Base-by-base conservation (phyloP, 2,329 filamentous ascomycete species). In the Colletotrichum lini region DNA sequence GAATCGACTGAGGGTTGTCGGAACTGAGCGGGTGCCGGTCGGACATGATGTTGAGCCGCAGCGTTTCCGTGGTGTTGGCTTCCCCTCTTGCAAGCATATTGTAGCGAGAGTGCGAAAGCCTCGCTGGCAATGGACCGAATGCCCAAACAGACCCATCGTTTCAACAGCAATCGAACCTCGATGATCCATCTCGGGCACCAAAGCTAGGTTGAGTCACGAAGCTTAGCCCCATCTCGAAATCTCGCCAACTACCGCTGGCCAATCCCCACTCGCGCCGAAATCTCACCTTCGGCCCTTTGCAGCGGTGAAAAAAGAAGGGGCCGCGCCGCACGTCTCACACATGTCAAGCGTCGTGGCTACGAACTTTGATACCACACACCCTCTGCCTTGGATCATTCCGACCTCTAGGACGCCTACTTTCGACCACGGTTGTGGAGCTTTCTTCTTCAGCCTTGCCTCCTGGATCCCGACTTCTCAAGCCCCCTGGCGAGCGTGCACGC, bases 231-330 rank as follows among this genome's bases (percentile, higher is more conserved):
- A 70, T 61, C 56, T 61, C 60, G 44, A 59, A 63, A 63, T 71
- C 58, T 63, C 58, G 65, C 68, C 67, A 62, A 71, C 57, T 64
- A 59, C 68, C 68, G 68, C 53, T 45, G 58, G 50, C 68, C n/a
- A 10, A 63, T 62, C 52, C 53, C 65, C 68, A 68, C 68, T 23
- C 38, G 50, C 61, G 47, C 47, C 47, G 58, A 71, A 63, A 63
- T 63, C 58, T 71, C 68, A 68, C 65, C 68, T 62, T 71, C 68
- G 68, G 68, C 64, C 65, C 68, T 68, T 71, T 68, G 68, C 64
- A 71, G 68, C 58, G 52, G 68, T 63, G 45, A 57, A 64, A 50
- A 53, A 12, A 26, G 16, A 62, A 53, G 62, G 67, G 64, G 40
- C 38, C 21, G 23, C 47, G 60, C 60, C 23, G 38, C 45, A 45